These are phyloP conservation scores for Talaromyces trachyspermus DNA, from an alignment of 495 filamentous ascomycete species.

Conservation along the genomic window DNA sequence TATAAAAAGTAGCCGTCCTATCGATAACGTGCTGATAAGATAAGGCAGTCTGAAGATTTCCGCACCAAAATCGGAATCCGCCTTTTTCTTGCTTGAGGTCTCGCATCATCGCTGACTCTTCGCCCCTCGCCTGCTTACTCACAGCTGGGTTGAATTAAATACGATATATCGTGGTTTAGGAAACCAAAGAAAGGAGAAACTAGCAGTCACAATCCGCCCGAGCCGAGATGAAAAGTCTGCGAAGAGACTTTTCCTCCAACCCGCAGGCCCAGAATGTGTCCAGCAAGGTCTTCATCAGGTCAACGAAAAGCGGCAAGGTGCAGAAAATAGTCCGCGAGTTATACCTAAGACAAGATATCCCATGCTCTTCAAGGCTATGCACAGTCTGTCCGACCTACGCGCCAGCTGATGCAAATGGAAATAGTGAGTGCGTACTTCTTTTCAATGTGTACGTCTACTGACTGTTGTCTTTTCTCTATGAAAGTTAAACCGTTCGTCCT, in stretches of 20 bases:
- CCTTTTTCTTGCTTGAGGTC: no score
- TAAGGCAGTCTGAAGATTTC: no score
- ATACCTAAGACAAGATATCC: conserved; percentile 93
- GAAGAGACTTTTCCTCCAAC: conserved; percentile 63
- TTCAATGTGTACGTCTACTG: not conserved
- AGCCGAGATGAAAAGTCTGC: conserved; percentile 77
- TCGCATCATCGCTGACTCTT: no score
- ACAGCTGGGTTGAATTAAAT: no score
- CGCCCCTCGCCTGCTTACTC: no score
- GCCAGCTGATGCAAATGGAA: conserved; percentile 69
- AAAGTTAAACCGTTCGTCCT: conserved; percentile 76
- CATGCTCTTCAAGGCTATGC: conserved; percentile 91
- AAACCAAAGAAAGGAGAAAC: no score
- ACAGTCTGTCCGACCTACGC: conserved; percentile 59
- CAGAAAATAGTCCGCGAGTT: conserved; percentile 97
- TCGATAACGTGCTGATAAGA: no score
- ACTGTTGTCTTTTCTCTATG: conserved; percentile 16
- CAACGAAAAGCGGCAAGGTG: conserved; percentile 89
- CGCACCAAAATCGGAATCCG: no score
- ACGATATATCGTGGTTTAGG: no score
- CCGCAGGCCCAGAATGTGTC: conserved; percentile 67
- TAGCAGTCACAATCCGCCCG: no score
- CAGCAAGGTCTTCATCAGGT: conserved; percentile 89
- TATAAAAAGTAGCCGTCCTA: no score
- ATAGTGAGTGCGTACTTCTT: conserved; percentile 43